Conservation (phyloP, 306 rosid species). For the Malus orientalis region DNA sequence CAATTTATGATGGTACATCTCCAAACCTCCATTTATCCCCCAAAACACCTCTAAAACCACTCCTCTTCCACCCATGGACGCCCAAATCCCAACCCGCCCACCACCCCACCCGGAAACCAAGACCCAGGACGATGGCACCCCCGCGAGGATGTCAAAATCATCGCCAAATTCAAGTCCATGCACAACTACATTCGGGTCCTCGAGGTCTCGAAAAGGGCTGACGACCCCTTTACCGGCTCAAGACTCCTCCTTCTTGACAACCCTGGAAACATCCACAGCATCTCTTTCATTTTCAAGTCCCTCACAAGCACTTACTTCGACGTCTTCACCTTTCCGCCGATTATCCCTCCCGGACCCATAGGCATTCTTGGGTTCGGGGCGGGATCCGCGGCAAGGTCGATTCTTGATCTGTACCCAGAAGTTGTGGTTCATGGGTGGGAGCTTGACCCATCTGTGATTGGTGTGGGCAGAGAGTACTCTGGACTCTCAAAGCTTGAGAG, state of each 20-base stretch:
- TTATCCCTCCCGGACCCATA: constrained; percentile 68
- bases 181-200: constrained; percentile 81
- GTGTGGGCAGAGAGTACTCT: constrained; percentile 67
- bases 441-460: constrained; percentile 72
- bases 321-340: constrained; percentile 70
- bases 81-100: constrained; percentile 35
- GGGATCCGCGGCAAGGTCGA: constrained; percentile 58
- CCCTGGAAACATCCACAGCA: constrained; percentile 94
- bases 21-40: constrained; percentile 7
- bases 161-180: constrained; percentile 68
- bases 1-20: background rate
- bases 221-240: constrained; percentile 85
- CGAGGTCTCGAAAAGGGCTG: constrained; percentile 60
- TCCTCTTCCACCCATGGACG: constrained; percentile 1
- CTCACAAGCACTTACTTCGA: constrained; percentile 73
- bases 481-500: constrained; percentile 50
- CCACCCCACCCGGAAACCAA: constrained; percentile 8
- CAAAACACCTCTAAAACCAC: background rate
- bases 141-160: constrained; percentile 50
- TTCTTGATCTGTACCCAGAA: constrained; percentile 51
- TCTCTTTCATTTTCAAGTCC: constrained; percentile 56
- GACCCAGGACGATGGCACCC: constrained; percentile 62
- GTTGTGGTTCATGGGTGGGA: constrained; percentile 75
- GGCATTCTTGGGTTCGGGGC: constrained; percentile 87
- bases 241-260: constrained; percentile 82